Conservation (phyloP, 2,329 filamentous ascomycete species). For the Fusarium clavum region DNA sequence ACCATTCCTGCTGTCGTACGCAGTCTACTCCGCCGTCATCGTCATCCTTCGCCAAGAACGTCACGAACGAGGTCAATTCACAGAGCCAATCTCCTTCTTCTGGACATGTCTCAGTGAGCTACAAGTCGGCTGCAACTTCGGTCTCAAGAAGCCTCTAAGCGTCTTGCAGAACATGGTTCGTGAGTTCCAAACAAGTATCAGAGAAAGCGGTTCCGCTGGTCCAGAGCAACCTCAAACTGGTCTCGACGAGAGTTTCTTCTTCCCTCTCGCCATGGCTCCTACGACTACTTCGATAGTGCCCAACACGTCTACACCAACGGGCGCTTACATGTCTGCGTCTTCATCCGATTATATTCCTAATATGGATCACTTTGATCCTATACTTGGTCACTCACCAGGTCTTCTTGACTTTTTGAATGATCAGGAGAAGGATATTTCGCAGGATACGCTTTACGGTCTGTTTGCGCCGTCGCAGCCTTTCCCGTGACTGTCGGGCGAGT, state of each 20-base stretch:
- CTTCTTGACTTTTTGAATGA: conserved; percentile 48
- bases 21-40: conserved; percentile 53
- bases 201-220: conserved; percentile 41
- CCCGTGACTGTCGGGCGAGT: conserved; percentile 41
- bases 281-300: conserved; percentile 17
- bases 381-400: conserved; percentile 44
- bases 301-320: conserved; percentile 27
- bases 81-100: conserved; percentile 53
- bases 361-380: conserved; percentile 43
- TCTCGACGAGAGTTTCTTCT: conserved; percentile 49
- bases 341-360: conserved; percentile 38
- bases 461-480: conserved; percentile 49
- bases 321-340: conserved; percentile 35
- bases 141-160: conserved; percentile 51
- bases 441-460: conserved; percentile 48
- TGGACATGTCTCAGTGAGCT: conserved; percentile 52
- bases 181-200: conserved; percentile 48
- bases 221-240: conserved; percentile 39
- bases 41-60: conserved; percentile 50
- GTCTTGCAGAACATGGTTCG: conserved; percentile 51
- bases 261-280: conserved; percentile 45
- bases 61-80: conserved; percentile 47
- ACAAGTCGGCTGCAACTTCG: conserved; percentile 52
- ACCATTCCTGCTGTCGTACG: conserved; percentile 57
- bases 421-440: conserved; percentile 49